Evolutionary conservation across 2,329 filamentous ascomycete genomes (phyloP).

Genomic region (Talaromyces albobiverticillius): DNA sequence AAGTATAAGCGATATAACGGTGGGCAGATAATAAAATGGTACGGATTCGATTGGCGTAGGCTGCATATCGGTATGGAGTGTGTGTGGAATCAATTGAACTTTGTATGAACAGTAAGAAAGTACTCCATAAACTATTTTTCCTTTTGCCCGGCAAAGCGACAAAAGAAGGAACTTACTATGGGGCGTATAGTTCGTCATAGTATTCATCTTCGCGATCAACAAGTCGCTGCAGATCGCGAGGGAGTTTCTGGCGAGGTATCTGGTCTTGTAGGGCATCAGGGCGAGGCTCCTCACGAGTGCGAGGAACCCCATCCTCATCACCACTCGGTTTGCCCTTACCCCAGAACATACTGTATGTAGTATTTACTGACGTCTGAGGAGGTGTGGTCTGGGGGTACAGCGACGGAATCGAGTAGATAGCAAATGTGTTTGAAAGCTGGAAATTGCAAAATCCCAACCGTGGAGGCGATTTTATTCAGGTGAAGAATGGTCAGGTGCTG

Average conservation of each 20-base stretch:
- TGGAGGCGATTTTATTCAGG: not conserved
- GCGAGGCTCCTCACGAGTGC: slow-evolving; percentile 29
- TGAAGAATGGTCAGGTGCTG: not conserved
- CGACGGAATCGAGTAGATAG: not conserved
- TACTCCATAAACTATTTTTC: not conserved
- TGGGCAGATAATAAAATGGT: slow-evolving; percentile 89
- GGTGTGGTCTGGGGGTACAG: not conserved
- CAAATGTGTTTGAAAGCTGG: not conserved
- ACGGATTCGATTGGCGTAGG: slow-evolving; percentile 79
- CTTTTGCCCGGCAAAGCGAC: not conserved
- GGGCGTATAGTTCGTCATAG: slow-evolving; percentile 73
- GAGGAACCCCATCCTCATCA: slow-evolving; percentile 14
- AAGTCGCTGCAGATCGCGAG: slow-evolving; percentile 54
- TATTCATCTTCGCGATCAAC: slow-evolving; percentile 66
- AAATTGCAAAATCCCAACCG: not conserved
- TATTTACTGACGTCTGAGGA: not conserved
- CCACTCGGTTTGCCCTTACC: slow-evolving; percentile 23
- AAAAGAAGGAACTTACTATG: slow-evolving; percentile 60
- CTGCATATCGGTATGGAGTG: slow-evolving; percentile 82
- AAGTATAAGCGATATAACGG: slow-evolving; percentile 95
- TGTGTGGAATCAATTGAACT: slow-evolving; percentile 79
- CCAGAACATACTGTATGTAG: slow-evolving; percentile 28
- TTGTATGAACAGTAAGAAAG: not conserved
- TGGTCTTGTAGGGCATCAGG: slow-evolving; percentile 28
- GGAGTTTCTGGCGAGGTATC: slow-evolving; percentile 51